phyloP scores from a whole-genome alignment of 2,329 filamentous ascomycete genomes.

The Alternaria brassicicola region DNA sequence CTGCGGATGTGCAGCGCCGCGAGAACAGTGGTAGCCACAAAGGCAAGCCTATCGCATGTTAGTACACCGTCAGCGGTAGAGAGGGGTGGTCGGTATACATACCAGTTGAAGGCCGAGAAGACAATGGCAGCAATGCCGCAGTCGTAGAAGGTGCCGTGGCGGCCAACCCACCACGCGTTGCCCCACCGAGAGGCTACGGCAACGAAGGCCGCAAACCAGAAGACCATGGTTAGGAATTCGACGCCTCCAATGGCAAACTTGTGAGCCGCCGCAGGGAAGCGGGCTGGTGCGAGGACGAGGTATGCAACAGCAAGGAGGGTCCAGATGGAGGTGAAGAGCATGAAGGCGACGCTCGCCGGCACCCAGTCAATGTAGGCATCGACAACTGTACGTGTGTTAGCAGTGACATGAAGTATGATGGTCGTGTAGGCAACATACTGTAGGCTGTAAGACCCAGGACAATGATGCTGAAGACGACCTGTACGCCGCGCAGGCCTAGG shows the following conservation, averaged over 20 bases:
- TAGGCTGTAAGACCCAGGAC: constrained; percentile 79
- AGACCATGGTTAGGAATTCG: constrained; percentile 77
- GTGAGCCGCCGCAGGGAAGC: constrained; percentile 66
- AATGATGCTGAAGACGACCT: constrained; percentile 74
- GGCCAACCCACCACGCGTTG: constrained; percentile 58
- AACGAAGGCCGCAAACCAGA: constrained; percentile 90
- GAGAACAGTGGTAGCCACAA: constrained; percentile 58
- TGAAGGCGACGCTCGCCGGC: constrained; percentile 71
- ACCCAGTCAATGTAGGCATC: constrained; percentile 54
- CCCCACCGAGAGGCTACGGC: constrained; percentile 72
- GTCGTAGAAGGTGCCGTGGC: constrained; percentile 58
- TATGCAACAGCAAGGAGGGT: constrained; percentile 72
- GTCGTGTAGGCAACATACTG: constrained; percentile 57
- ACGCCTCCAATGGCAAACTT: constrained; percentile 70
- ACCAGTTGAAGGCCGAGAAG: constrained; percentile 72
- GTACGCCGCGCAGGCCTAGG: constrained; percentile 69
- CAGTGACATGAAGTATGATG: background rate
- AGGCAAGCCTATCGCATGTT: constrained; percentile 54
- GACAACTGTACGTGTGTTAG: constrained; percentile 50
- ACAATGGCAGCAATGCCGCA: constrained; percentile 68
- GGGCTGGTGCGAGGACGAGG: constrained; percentile 70
- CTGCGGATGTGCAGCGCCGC: constrained; percentile 56
- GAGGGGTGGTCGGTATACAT: constrained; percentile 19
- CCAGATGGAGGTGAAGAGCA: constrained; percentile 82
- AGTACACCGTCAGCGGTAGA: constrained; percentile 2